Percentiles rank a stretch among this genome's conserved stretches.
Conservation (phyloP, 2,329 filamentous ascomycete species). For the Zymoseptoria pseudotritici region DNA sequence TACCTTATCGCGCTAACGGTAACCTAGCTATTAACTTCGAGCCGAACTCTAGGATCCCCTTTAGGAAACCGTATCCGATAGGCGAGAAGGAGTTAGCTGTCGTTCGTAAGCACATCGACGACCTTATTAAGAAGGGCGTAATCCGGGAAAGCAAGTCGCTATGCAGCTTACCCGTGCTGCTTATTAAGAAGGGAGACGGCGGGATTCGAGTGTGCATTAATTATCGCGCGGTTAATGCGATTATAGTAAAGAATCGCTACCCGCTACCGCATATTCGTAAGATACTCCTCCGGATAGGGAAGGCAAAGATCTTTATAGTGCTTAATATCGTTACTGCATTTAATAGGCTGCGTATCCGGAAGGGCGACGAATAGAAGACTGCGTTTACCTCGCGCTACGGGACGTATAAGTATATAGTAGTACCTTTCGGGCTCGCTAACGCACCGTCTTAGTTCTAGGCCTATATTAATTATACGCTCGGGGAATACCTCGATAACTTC, state of each 20-base stretch:
- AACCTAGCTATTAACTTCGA: neutral
- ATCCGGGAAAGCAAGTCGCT: neutral
- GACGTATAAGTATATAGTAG: slow-evolving; percentile 15
- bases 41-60: neutral
- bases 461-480: slow-evolving; percentile 22
- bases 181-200: neutral
- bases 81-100: neutral
- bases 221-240: slow-evolving; percentile 22
- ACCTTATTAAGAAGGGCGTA: neutral
- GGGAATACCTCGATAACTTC: slow-evolving; percentile 20
- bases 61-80: neutral
- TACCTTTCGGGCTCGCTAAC: slow-evolving; percentile 23
- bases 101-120: neutral
- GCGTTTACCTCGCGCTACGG: slow-evolving; percentile 16
- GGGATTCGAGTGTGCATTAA: slow-evolving; percentile 9
- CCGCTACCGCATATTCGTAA: slow-evolving; percentile 20
- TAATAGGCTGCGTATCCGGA: slow-evolving; percentile 20
- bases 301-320: slow-evolving; percentile 16
- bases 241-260: slow-evolving; percentile 25
- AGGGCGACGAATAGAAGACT: slow-evolving; percentile 16
- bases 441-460: slow-evolving; percentile 18
- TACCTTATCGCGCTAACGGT: neutral
- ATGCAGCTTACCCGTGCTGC: neutral
- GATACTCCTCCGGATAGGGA: slow-evolving; percentile 12
- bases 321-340: no score